These are phyloP conservation scores for Colletotrichum chlorophyti DNA, from an alignment of 2,329 filamentous ascomycete genomes.

Conservation along the genomic window DNA sequence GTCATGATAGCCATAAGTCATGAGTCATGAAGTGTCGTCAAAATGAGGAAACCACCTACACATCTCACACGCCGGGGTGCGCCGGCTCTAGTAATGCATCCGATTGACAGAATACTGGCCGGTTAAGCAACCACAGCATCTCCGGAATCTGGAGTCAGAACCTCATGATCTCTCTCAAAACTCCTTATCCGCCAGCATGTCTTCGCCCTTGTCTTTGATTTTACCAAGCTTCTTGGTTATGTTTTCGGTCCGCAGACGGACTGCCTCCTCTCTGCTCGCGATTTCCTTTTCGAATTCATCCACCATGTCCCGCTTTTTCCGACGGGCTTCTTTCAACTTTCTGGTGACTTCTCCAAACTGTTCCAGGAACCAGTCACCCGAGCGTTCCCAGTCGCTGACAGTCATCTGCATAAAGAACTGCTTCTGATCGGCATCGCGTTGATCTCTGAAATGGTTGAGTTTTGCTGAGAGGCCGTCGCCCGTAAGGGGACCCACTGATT, in stretches of 20 bases:
- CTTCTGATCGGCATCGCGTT: slow-evolving; percentile 53
- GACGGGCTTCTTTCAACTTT: slow-evolving; percentile 54
- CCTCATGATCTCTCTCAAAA: slow-evolving; percentile 29
- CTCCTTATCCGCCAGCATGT: slow-evolving; percentile 57
- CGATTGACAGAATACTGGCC: neutral
- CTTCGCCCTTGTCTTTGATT: slow-evolving; percentile 62
- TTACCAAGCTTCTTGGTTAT: slow-evolving; percentile 62
- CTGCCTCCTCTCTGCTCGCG: slow-evolving; percentile 59
- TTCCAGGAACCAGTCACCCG: slow-evolving; percentile 66
- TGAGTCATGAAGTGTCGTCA: slow-evolving; percentile 27
- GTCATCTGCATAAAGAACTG: slow-evolving; percentile 60
- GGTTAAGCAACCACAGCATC: neutral
- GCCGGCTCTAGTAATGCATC: neutral
- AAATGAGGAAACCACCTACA: slow-evolving; percentile 16
- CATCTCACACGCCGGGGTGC: neutral
- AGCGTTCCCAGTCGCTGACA: slow-evolving; percentile 63
- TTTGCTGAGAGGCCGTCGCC: slow-evolving; percentile 54
- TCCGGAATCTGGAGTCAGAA: neutral
- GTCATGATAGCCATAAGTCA: slow-evolving; percentile 9
- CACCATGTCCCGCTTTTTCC: slow-evolving; percentile 56
- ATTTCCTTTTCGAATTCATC: slow-evolving; percentile 62
- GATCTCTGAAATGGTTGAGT: slow-evolving; percentile 56
- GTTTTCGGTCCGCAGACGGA: slow-evolving; percentile 58
- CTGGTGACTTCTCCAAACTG: slow-evolving; percentile 59
- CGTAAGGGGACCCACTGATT: slow-evolving; percentile 41